These are phyloP conservation scores for Aspergillus kassunensis DNA, from an alignment of 495 filamentous ascomycete species.

Conservation along the genomic window DNA sequence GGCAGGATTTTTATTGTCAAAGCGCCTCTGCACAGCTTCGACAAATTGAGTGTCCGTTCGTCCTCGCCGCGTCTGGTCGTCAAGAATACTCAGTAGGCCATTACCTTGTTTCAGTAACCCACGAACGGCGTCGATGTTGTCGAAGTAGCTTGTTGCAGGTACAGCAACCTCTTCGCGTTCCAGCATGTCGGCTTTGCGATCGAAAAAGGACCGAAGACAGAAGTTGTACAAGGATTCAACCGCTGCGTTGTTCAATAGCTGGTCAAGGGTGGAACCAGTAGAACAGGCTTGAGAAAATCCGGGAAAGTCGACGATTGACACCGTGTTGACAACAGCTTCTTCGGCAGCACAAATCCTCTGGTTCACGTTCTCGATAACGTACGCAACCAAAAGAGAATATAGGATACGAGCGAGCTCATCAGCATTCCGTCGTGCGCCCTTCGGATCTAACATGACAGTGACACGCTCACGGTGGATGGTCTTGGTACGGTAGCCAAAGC, in stretches of 20 bases:
- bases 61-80: constrained; percentile 88
- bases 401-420: constrained; percentile 90
- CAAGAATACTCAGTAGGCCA: constrained; percentile 86
- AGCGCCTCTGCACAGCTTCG: constrained; percentile 85
- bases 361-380: constrained; percentile 88
- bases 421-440: constrained; percentile 82
- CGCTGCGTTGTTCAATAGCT: constrained; percentile 91
- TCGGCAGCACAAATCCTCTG: constrained; percentile 83
- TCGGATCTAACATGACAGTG: constrained; percentile 93
- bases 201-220: constrained; percentile 92
- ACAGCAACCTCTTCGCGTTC: constrained; percentile 90
- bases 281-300: constrained; percentile 81
- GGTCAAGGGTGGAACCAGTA: constrained; percentile 83
- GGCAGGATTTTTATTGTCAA: constrained; percentile 88
- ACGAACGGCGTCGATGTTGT: constrained; percentile 90
- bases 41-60: constrained; percentile 84
- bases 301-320: constrained; percentile 94
- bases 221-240: constrained; percentile 89
- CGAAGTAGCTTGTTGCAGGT: constrained; percentile 90
- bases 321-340: constrained; percentile 83
- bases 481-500: constrained; percentile 91
- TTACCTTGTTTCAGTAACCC: constrained; percentile 88
- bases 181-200: constrained; percentile 82
- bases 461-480: constrained; percentile 92
- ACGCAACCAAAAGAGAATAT: constrained; percentile 93